phyloP scores from a whole-genome alignment of 371 early-diverging fungal species.

The Vairimorpha ceranae region DNA sequence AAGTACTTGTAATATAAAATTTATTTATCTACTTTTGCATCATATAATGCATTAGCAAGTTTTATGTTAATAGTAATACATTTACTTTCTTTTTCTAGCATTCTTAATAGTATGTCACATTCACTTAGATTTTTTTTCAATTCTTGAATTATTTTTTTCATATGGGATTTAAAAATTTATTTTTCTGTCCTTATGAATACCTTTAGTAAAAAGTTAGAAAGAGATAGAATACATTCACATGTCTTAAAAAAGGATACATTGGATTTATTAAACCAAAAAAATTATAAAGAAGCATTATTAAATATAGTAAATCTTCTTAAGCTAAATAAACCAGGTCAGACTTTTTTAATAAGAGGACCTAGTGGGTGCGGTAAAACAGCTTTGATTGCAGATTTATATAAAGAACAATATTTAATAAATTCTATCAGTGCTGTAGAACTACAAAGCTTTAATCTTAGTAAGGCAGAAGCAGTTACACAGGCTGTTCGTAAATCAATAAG shows the following conservation, averaged over 20 bases:
- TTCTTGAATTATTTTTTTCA: conserved; percentile 4
- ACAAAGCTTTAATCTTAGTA: conserved; percentile 89
- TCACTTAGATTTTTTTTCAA: conserved; percentile 18
- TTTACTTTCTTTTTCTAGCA: conserved; percentile 15
- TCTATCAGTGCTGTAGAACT: conserved; percentile 89
- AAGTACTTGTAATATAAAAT: not conserved
- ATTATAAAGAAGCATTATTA: conserved; percentile 87
- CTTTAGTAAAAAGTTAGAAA: conserved; percentile 15
- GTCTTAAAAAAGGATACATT: conserved; percentile 69
- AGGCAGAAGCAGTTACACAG: conserved; percentile 92
- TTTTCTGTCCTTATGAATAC: conserved; percentile 27
- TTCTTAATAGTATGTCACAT: conserved; percentile 25
- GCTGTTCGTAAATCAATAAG: conserved; percentile 89
- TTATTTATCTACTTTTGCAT: not conserved
- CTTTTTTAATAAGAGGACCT: conserved; percentile 84
- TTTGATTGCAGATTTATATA: conserved; percentile 69
- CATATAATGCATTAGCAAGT: conserved; percentile 2
- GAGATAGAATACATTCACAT: conserved; percentile 83
- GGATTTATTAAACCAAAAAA: conserved; percentile 86
- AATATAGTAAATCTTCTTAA: conserved; percentile 66
- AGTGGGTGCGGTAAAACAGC: conserved; percentile 80
- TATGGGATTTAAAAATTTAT: not conserved
- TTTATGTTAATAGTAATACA: conserved; percentile 13
- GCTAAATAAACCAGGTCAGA: conserved; percentile 72
- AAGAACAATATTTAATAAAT: conserved; percentile 79